Conservation (phyloP, 2,329 filamentous ascomycete species). For the Grosmannia huntii region DNA sequence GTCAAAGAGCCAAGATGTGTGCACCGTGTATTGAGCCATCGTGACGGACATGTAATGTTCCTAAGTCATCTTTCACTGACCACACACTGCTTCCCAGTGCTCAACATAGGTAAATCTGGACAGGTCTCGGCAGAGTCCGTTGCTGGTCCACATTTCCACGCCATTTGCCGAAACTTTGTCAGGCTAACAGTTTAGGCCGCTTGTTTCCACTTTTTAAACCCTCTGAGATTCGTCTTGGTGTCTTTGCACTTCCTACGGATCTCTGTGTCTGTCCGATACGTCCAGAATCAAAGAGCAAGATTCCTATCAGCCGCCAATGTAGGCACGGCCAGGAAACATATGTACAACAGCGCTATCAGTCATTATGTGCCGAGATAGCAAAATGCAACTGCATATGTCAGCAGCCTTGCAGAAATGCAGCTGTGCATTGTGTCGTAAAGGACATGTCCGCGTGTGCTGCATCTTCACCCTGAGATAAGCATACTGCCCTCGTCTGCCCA, state of each 20-base stretch:
- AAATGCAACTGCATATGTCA: background rate
- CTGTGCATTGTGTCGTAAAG: background rate
- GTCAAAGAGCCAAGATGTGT: constrained; percentile 35
- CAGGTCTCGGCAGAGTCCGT: background rate
- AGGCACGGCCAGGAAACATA: no score
- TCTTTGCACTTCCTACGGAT: background rate
- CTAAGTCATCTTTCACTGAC: no score
- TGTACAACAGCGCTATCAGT: background rate
- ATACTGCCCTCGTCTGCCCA: background rate
- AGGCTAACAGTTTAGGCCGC: background rate
- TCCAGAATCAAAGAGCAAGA: no score
- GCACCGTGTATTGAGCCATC: constrained; percentile 16
- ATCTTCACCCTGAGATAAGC: background rate
- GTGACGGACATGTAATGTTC: no score
- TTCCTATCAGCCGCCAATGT: no score
- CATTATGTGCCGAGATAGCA: background rate
- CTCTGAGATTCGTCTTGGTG: background rate
- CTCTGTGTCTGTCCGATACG: background rate
- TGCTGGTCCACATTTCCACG: background rate
- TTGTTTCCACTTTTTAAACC: background rate
- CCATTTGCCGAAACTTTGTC: background rate
- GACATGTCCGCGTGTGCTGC: background rate
- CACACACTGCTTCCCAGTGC: no score
- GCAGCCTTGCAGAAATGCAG: background rate
- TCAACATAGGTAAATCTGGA: background rate